Base-by-base conservation (phyloP, 441 rosid genomes). In the Rhodomyrtus psidioides region DNA sequence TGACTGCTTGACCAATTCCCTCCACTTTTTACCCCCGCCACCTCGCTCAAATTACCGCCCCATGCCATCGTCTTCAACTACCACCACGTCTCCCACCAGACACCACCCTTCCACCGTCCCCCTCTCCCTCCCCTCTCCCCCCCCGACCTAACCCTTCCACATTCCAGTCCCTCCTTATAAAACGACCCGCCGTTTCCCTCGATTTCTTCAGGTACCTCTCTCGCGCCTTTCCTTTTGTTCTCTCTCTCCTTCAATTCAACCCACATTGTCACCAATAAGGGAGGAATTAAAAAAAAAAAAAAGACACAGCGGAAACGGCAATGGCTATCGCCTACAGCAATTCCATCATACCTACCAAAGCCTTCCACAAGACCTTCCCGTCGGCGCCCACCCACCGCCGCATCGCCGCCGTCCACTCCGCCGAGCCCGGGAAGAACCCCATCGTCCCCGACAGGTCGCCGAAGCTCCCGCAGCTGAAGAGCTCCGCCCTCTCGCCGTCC, bases 401-500 rank as follows among this genome's bases (percentile, higher is more conserved):
- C 39, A 89, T 95, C 90, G 89, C 92, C 87, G 95, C 96, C 90
- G 93, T 93, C 26, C 94, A 94, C 75, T 81, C 94, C 55, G 86
- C 95, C 34, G 98, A 95, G 53, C 92, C 96, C 5, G 85, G 90
- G 42, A 93, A 91, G 82, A 85, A 85, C 83, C 89, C 90, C 76
- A 13, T 83, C 82, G 74, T 58, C 87, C 30, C 92, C 9, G 88
- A 86, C 8, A 93, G 93, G 89, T 82, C 90, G 16, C 84, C 89
- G 15, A 86, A 84, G 84, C 89, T 56, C 56, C 85, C 17, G 42
- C 81, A 83, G 14, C 81, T 75, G 75, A 26, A 57, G 76, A 4
- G 84, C 82, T 17, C 79, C 86, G n/a, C 84, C 88, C 14, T 70
- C 24, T 86, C 85, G 21, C 55, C 83, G 51, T 83, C 93, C 1